Percentiles rank a stretch among this genome's conserved stretches.
Evolutionary conservation across 495 filamentous ascomycete species (phyloP).

Genomic region (Aeminium ludgeri): DNA sequence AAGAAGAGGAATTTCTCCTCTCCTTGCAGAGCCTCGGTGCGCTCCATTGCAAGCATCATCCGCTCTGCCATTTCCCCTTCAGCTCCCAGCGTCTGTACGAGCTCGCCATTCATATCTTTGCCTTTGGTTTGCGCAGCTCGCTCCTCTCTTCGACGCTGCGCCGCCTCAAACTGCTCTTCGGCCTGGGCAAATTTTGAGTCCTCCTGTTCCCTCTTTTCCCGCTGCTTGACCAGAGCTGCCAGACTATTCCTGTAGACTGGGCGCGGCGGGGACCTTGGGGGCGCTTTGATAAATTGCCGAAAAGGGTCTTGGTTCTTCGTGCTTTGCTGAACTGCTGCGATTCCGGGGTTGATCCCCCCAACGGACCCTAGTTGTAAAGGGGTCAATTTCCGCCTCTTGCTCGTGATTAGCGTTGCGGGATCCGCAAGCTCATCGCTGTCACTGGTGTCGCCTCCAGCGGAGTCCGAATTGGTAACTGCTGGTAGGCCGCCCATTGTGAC

Average conservation of each 20-base stretch:
- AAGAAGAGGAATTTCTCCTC: conserved; percentile 13
- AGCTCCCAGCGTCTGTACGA: conserved; percentile 1
- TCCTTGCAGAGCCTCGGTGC: conserved; percentile 13
- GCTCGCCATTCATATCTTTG: background rate
- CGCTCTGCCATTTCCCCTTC: conserved; percentile 12
- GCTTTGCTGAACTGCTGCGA: background rate
- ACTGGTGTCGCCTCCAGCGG: conserved; percentile 7
- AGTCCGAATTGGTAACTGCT: conserved; percentile 15
- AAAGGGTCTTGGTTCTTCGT: no score
- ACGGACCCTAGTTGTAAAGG: background rate
- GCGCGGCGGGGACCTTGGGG: background rate
- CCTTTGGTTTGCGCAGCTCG: background rate
- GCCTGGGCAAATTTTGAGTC: conserved; percentile 4
- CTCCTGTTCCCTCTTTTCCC: conserved; percentile 4
- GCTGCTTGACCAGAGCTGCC: conserved; percentile 8
- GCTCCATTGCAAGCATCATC: conserved; percentile 11
- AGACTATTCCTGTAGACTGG: conserved; percentile 12
- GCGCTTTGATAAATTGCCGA: background rate
- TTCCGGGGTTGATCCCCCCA: no score
- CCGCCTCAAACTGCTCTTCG: conserved; percentile 2
- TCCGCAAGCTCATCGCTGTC: conserved; percentile 11
- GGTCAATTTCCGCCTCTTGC: conserved; percentile 11
- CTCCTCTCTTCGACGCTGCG: conserved; percentile 1
- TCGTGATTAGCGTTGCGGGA: conserved; percentile 3
- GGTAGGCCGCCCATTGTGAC: conserved; percentile 8